Evolutionary conservation across 1,139 yeast species (phyloP), one percentile per base, ranked within the genome.

Genomic region (Candida sp.): DNA sequence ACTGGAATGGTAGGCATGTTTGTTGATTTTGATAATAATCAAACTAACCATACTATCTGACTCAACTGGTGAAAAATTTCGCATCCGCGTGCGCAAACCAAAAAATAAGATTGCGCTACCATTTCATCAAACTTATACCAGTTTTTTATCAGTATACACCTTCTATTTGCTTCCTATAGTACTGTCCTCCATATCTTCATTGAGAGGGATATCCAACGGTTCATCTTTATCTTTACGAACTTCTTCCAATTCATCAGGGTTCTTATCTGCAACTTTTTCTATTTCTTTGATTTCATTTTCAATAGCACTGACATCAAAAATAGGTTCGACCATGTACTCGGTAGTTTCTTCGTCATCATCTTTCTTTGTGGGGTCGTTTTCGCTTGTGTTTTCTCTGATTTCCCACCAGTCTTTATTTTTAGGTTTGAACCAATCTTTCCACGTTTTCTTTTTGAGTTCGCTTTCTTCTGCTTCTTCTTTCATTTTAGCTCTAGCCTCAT

Each of bases 1-100:
- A 93, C 97, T 34, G 96, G 79, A 59, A 93, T 79, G 64, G 99
- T 95, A 68, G 99, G 99, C 99, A 93, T 93, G 41, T 48, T 33
- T 40, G 40, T 60, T 4, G 15, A 30, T 27, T n/a, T 11, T 12
- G 34, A 32, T 27, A 21, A 4, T 34, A 9, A 15, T 21, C 19
- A 2, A 8, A 25, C 29, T n/a, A 32, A 32, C 34, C 11, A 25
- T 25, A 32, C 34, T 7, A 11, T 32, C 12, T 32, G 34, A 32
- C 34, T 25, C 29, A 25, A 25, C 7, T 32, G 34, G 6, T 32
- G 34, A 45, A 45, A 47, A 45, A 40, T 45, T 51, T 51, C 45
- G 49, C 51, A 34, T 53, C 60, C 47, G 54, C 34, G 34, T 32
- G 34, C 34, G 19, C 12, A 6, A 6, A 32, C 34, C 34, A 32